phyloP scores from a whole-genome alignment of 495 filamentous ascomycete species.

The Aspergillus diversus region DNA sequence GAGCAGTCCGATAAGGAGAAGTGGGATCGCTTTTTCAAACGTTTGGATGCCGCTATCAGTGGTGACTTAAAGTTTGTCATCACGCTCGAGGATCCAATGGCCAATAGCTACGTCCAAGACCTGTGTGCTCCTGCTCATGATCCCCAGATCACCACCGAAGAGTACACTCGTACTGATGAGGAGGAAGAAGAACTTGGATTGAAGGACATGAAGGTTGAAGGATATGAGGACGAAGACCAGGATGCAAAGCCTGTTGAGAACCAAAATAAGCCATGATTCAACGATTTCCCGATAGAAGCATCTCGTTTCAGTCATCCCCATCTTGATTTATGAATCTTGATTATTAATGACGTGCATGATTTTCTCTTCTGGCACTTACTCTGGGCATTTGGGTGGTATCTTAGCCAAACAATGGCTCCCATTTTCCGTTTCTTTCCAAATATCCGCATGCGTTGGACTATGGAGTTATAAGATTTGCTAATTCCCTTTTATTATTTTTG shows the following conservation, averaged over 20 bases:
- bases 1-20: slow-evolving; percentile 58
- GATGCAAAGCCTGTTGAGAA: slow-evolving; percentile 26
- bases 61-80: slow-evolving; percentile 85
- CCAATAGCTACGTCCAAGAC: slow-evolving; percentile 92
- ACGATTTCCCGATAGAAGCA: slow-evolving; percentile 17
- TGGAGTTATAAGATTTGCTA: slow-evolving; percentile 20
- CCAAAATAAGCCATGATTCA: slow-evolving; percentile 31
- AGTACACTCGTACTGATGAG: slow-evolving; percentile 84
- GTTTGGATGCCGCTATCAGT: slow-evolving; percentile 74
- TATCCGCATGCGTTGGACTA: slow-evolving; percentile 30
- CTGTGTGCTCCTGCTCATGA: slow-evolving; percentile 72
- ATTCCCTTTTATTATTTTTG: slow-evolving; percentile 8
- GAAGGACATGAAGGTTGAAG: slow-evolving; percentile 88
- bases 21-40: slow-evolving; percentile 81
- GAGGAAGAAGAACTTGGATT: slow-evolving; percentile 92
- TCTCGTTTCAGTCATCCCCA: slow-evolving; percentile 10
- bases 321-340: slow-evolving; percentile 24
- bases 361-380: slow-evolving; percentile 21
- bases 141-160: slow-evolving; percentile 76
- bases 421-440: slow-evolving; percentile 26
- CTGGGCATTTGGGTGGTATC: slow-evolving; percentile 30
- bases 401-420: slow-evolving; percentile 12
- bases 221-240: slow-evolving; percentile 64
- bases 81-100: slow-evolving; percentile 83
- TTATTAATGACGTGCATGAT: slow-evolving; percentile 39